Evolutionary conservation across 306 rosid genomes (phyloP).

Genomic region (Benincasa hispida): DNA sequence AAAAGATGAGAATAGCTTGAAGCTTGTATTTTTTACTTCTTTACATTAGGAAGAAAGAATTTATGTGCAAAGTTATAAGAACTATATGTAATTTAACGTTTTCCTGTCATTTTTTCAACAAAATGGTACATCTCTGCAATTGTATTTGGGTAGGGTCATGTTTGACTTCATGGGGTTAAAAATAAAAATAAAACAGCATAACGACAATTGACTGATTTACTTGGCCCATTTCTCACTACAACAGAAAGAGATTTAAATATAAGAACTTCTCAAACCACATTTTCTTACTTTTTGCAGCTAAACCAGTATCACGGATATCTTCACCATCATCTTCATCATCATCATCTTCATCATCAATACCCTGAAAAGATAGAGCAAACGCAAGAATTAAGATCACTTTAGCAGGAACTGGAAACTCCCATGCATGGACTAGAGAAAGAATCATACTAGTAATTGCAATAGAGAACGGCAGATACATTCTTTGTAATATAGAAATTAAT

Average conservation of each 20-base stretch:
- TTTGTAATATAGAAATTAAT: neutral
- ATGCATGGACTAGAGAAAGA: neutral
- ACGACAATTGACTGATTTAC: neutral
- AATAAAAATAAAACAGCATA: too few species aligned
- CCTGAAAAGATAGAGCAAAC: conserved; percentile 24
- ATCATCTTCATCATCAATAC: conserved; percentile 17
- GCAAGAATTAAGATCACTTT: neutral
- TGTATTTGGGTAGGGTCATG: neutral
- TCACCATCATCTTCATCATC: neutral
- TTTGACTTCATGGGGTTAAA: too few species aligned
- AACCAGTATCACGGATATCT: conserved; percentile 16
- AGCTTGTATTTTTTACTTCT: neutral
- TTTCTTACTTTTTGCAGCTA: conserved; percentile 50
- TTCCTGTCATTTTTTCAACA: neutral
- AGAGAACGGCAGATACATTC: neutral
- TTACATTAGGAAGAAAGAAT: neutral
- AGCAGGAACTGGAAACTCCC: neutral
- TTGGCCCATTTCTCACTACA: neutral
- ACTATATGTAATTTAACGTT: neutral
- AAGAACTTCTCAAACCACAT: neutral
- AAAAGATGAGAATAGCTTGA: neutral
- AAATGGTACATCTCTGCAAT: neutral
- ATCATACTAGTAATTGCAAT: neutral
- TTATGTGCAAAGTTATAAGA: neutral
- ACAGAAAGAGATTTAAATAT: neutral